Evolutionary conservation across 2,329 filamentous ascomycete genomes (phyloP), one percentile per base, ranked within the genome.

Genomic region (Aureobasidium melanogenum): DNA sequence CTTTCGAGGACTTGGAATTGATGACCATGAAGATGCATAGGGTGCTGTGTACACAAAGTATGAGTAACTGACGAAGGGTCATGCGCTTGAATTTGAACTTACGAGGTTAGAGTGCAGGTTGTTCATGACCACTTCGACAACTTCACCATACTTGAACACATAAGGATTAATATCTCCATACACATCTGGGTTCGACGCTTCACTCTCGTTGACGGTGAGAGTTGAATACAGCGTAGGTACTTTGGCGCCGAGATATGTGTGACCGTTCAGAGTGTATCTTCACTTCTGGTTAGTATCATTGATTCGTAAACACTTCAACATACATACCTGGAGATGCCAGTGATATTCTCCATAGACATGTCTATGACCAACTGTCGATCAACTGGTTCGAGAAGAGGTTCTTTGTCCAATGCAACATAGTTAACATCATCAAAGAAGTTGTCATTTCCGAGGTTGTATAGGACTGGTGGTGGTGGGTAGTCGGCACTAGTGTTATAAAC

Each of bases 151-250:
- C 6, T 59, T 47, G 50, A 64, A 51, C 7, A 95, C 79, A 66
- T 89, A 81, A 1, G 80, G 75, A 41, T 78, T 77, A 2, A 78
- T 77, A 17, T 77, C 72, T 26, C 83, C 83, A 62, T 82, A 79
- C 22, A 77, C 72, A 12, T 65, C 63, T 12, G 73, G 69, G 61
- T 79, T 74, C 1, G 73, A 74, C 15, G 84, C 82, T 3, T 73
- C 72, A 63, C 80, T 81, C 8, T 75, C 72, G 17, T 77, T 76
- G 36, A 83, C 82, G 3, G 83, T 84, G 5, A 95, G 78, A 1
- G 82, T 88, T 0, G 88, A 89, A 77, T 91, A 95, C 0, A 96
- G 78, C 0, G 87, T 85, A 0, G 91, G 91, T 0, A 95, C 89
- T 70, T 89, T 88, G 52, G 88, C 89, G 0, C 75, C 62, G 3